phyloP scores from a whole-genome alignment of 495 filamentous ascomycete genomes.

The Talaromyces stipitatus region DNA sequence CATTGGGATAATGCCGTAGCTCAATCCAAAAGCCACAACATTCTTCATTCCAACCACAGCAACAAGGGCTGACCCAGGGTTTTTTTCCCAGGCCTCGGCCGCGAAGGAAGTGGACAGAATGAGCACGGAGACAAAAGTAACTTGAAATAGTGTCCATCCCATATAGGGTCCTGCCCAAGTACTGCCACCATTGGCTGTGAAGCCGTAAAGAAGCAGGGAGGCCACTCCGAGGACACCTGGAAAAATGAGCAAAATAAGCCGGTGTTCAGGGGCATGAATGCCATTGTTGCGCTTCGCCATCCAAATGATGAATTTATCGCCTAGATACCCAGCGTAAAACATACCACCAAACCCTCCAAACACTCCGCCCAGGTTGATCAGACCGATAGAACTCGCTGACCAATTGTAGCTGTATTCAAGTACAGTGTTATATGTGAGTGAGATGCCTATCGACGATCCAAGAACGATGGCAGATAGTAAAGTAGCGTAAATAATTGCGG shows the following conservation, averaged over 20 bases:
- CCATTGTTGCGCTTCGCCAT: conserved; percentile 25
- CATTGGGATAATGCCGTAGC: conserved; percentile 24
- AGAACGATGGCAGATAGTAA: conserved; percentile 25
- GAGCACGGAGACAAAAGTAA: conserved; percentile 27
- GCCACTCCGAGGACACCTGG: conserved; percentile 22
- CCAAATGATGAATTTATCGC: conserved; percentile 23
- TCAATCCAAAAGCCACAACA: conserved; percentile 24
- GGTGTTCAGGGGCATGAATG: conserved; percentile 27
- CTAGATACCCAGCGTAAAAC: conserved; percentile 26
- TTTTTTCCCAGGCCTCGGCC: conserved; percentile 29
- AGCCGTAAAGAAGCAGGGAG: conserved; percentile 25
- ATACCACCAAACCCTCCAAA: conserved; percentile 30
- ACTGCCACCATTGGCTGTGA: conserved; percentile 19
- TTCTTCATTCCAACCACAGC: conserved; percentile 33
- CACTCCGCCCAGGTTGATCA: conserved; percentile 28
- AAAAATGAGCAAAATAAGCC: conserved; percentile 25
- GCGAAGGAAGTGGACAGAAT: conserved; percentile 29
- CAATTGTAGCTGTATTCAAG: conserved; percentile 24
- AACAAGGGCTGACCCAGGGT: conserved; percentile 32
- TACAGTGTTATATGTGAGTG: conserved; percentile 28
- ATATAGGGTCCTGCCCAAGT: conserved; percentile 31
- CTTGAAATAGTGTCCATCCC: conserved; percentile 30
- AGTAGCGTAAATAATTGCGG: conserved; percentile 29
- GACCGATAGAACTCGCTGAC: conserved; percentile 20
- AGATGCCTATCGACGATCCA: conserved; percentile 25